Percentiles rank a stretch among this genome's conserved stretches.
phyloP scores from a whole-genome alignment of 495 filamentous ascomycete genomes.

The Cercophora samala region DNA sequence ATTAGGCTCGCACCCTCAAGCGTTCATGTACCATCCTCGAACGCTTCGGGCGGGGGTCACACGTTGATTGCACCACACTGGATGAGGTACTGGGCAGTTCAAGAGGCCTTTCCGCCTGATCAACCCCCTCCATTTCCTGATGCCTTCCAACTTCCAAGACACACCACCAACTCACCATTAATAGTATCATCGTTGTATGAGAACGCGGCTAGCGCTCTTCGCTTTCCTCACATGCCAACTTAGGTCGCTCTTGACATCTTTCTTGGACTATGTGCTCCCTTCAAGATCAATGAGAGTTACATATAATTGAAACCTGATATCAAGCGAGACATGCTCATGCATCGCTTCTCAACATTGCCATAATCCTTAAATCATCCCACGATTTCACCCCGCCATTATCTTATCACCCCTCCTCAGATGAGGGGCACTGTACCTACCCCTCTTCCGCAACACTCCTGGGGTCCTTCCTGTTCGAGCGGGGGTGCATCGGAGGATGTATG shows the following conservation, averaged over 20 bases:
- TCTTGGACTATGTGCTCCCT: too few species aligned
- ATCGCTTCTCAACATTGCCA: slow-evolving; percentile 10
- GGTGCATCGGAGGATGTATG: not conserved
- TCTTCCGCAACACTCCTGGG: slow-evolving; percentile 2
- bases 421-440: slow-evolving; percentile 21
- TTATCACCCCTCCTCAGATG: slow-evolving; percentile 27
- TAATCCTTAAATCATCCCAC: not conserved
- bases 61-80: not conserved
- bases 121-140: not conserved
- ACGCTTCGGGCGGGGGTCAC: not conserved
- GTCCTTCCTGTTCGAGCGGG: slow-evolving; percentile 3
- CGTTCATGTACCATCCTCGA: not conserved
- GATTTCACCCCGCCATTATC: slow-evolving; percentile 22
- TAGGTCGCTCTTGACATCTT: not conserved
- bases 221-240: not conserved
- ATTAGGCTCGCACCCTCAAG: not conserved
- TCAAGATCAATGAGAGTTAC: not conserved
- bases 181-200: not conserved
- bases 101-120: not conserved
- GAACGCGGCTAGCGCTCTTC: not conserved
- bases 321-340: not conserved
- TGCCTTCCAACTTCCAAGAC: not conserved
- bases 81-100: not conserved
- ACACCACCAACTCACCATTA: slow-evolving; percentile 10
- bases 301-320: not conserved